Evolutionary conservation across 148 eudicot species (phyloP).

Genomic region (Polygonum aviculare): DNA sequence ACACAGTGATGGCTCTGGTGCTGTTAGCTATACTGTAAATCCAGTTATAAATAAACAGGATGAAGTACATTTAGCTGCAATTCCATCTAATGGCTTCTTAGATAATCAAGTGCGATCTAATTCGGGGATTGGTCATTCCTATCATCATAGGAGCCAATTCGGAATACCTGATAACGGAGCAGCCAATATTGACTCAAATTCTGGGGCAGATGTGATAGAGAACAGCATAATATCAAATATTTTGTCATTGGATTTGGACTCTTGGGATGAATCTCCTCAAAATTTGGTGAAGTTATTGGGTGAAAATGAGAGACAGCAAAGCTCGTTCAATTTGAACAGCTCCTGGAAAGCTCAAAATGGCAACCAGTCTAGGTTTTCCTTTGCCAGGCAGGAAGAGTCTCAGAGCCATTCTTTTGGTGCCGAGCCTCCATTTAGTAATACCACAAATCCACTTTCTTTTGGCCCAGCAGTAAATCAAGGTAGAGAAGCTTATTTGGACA

Average conservation of each 20-base stretch:
- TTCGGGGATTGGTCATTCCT: constrained; percentile 26
- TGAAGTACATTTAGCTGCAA: constrained; percentile 21
- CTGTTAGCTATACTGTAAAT: constrained; percentile 18
- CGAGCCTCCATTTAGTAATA: constrained; percentile 32
- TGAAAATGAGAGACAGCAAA: constrained; percentile 50
- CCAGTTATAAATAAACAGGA: constrained; percentile 30
- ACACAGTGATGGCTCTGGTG: constrained; percentile 22
- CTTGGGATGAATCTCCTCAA: constrained; percentile 84
- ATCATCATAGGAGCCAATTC: constrained; percentile 21
- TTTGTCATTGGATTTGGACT: constrained; percentile 68
- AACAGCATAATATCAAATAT: constrained; percentile 85
- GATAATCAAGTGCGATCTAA: constrained; percentile 28
- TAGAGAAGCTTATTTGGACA: constrained; percentile 33
- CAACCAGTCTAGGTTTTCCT: constrained; percentile 91
- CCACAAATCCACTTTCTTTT: constrained; percentile 11
- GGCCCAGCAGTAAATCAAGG: constrained; percentile 33
- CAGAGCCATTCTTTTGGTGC: constrained; percentile 26
- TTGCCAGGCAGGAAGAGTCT: constrained; percentile 81
- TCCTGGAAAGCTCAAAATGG: constrained; percentile 59
- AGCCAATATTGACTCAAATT: constrained; percentile 20
- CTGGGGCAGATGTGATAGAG: constrained; percentile 52
- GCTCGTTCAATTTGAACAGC: constrained; percentile 29
- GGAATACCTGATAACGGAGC: constrained; percentile 36
- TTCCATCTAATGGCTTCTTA: constrained; percentile 36
- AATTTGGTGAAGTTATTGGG: constrained; percentile 63